Base-by-base conservation (phyloP, 169 alveolate genomes). In the Eimeria praecox region DNA sequence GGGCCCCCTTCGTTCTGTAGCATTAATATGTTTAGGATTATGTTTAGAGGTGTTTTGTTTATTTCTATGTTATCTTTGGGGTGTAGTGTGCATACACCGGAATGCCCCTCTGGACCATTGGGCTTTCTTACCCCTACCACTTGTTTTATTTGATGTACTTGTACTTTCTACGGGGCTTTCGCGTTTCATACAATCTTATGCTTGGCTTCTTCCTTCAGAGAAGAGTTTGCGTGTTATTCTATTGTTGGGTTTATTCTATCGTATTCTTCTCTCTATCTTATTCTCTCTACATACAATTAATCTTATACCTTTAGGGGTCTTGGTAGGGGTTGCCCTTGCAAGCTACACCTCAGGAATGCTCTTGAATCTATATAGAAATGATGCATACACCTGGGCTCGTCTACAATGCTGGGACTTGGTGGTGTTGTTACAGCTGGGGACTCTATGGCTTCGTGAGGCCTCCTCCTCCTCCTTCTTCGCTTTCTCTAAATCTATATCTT, bases 141-240 rank as follows among this genome's bases (percentile, higher is more conserved):
- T 92, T 1, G 27, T 40, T 35, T 10, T 46, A 33, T 92, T 92
- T 66, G 95, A 92, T 35, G 1, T 18, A 3, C 10, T 40, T 2
- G 92, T 92, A 0, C 4, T 80, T 0, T 27, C 20, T 10, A 30
- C 66, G 42, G 92, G 95, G 62, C 9, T 80, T 5, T 44, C 56
- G 2, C 62, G 92, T 16, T 52, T 92, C 27, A 2, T n/a, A 4
- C 75, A 77, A 0, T 69, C 92, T 16, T 64, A 33, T 54, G 44
- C 86, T 3, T 92, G 95, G 95, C 86, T 92, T 1, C 92, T 92
- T 62, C 86, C 92, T 0, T 92, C 95, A 8, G 95, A 92, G 91
- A 42, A 54, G 62, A 82, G 83, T 14, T n/a, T 77, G 33, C 95
- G 95, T 22, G n/a, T 22, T 9, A 49, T 92, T 49, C 87, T 92